Evolutionary conservation across 371 early-diverging fungal genomes (phyloP).

Genomic region (Mucor piriformis): DNA sequence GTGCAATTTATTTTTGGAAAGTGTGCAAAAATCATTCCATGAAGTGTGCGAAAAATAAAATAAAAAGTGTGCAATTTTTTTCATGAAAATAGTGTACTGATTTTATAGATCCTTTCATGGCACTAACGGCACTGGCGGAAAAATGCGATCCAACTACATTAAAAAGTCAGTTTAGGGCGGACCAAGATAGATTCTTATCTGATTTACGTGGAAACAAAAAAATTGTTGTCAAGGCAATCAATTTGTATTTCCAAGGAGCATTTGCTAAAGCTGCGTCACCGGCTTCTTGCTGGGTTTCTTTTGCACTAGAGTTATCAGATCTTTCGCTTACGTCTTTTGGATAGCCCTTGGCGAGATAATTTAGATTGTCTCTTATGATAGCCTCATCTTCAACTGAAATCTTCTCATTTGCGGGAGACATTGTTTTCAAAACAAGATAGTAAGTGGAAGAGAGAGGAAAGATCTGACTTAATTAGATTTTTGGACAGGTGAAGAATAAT

Average conservation of each 20-base stretch:
- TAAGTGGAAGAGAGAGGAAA: background rate
- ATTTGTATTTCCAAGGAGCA: slow-evolving; percentile 46
- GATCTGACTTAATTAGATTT: background rate
- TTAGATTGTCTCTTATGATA: background rate
- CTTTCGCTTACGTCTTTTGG: background rate
- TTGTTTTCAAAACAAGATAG: background rate
- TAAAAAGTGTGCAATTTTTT: too few relatives aligned
- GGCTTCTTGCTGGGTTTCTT: slow-evolving; percentile 7
- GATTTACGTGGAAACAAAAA: slow-evolving; percentile 41
- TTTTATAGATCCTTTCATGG: slow-evolving; percentile 67
- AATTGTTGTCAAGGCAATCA: slow-evolving; percentile 39
- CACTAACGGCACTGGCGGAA: slow-evolving; percentile 71
- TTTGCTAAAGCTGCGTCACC: slow-evolving; percentile 43
- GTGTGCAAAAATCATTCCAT: too few relatives aligned
- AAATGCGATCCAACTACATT: slow-evolving; percentile 73
- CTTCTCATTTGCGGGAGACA: background rate
- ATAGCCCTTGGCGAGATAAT: too few relatives aligned
- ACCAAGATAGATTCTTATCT: background rate
- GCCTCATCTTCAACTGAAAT: background rate
- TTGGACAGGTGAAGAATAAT: background rate
- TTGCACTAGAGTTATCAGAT: background rate
- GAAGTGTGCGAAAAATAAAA: too few relatives aligned
- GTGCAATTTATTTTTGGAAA: too few relatives aligned
- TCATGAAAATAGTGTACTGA: too few relatives aligned
- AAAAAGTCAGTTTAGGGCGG: background rate